Base-by-base conservation (phyloP, 1,284 basidiomycete genomes). In the Trametes versicolor region DNA sequence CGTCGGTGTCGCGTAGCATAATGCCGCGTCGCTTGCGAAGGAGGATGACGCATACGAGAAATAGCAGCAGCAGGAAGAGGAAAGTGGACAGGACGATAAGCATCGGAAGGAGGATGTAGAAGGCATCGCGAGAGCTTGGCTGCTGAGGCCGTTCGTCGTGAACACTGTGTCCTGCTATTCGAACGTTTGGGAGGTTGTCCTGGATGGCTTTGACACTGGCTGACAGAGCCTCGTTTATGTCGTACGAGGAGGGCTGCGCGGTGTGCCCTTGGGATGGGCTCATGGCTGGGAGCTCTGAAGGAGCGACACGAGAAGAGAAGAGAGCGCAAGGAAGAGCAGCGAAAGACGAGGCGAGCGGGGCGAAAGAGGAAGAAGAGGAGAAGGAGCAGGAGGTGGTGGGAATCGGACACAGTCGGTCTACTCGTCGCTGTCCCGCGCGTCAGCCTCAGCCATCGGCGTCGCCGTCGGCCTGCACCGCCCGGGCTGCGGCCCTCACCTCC, bases 11-110 rank as follows among this genome's bases (percentile, higher is more conserved):
- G 55, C 87, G 85, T 53, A 98, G 87, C 70, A 91, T 79, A 76
- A 96, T 95, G 58, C 93, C 92, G 59, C 93, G 86, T 65, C 93
- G 87, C 66, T 91, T 85, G 67, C 93, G 88, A 71, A 97, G 85
- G 66, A 96, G 84, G 72, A 98, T 84, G 62, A 97, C 88, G 72
- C 93, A 96, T 71, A 97, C 81, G 55, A 97, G 87, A 80, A 98
- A 97, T 66, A 96, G 83, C 53, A 98, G 85, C 65, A 98, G 88
- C 51, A 99, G 89, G 76, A 99, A 93, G 64, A 99, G 87, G 70
- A 99, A 91, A 1, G 95, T 96, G 37, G 94, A 92, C 55, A 98
- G 87, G 52, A 99, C 91, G 78, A 98, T 93, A 75, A 98, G 88
- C 64, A 98, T 87, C 29, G 96, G 96, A 12, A 98, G 85, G 58